Conservation (phyloP, 495 filamentous ascomycete species). For the Tetracladium marchalianum region DNA sequence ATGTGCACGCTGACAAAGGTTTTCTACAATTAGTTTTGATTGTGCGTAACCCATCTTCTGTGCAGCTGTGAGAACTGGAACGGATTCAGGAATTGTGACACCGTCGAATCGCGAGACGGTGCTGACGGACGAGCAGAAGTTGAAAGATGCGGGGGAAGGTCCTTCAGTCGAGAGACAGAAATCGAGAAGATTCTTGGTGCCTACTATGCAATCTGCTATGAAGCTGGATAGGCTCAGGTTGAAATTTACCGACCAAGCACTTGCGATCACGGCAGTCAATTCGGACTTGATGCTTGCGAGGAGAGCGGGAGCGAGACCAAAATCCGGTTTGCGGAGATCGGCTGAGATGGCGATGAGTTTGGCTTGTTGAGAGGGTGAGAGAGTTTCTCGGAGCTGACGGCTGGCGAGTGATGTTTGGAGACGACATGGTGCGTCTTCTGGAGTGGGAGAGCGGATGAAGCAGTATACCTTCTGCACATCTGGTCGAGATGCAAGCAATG, state of each 20-base stretch:
- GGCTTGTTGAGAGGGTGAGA: constrained; percentile 9
- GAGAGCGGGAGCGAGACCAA: constrained; percentile 27
- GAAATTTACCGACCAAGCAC: constrained; percentile 64
- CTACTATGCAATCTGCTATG: constrained; percentile 41
- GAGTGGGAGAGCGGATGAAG: constrained; percentile 30
- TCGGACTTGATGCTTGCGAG: constrained; percentile 26
- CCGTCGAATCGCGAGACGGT: constrained; percentile 33
- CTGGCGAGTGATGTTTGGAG: constrained; percentile 12
- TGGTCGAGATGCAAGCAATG: constrained; percentile 28
- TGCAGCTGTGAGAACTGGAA: constrained; percentile 29
- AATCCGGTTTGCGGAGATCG: constrained; percentile 9
- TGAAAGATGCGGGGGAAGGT: constrained; percentile 15
- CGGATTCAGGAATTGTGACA: constrained; percentile 22
- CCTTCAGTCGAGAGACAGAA: background rate
- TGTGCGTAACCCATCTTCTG: constrained; percentile 48
- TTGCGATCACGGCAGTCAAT: constrained; percentile 43
- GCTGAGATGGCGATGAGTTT: constrained; percentile 31
- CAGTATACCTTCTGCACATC: constrained; percentile 41
- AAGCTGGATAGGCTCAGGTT: constrained; percentile 41
- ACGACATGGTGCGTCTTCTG: constrained; percentile 11
- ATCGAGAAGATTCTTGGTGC: constrained; percentile 29
- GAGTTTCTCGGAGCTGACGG: constrained; percentile 8
- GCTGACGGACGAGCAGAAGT: constrained; percentile 26
- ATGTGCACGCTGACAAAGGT: constrained; percentile 33
- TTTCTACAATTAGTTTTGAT: constrained; percentile 53